phyloP scores from a whole-genome alignment of 345 rosid species.

The Pistacia vera region DNA sequence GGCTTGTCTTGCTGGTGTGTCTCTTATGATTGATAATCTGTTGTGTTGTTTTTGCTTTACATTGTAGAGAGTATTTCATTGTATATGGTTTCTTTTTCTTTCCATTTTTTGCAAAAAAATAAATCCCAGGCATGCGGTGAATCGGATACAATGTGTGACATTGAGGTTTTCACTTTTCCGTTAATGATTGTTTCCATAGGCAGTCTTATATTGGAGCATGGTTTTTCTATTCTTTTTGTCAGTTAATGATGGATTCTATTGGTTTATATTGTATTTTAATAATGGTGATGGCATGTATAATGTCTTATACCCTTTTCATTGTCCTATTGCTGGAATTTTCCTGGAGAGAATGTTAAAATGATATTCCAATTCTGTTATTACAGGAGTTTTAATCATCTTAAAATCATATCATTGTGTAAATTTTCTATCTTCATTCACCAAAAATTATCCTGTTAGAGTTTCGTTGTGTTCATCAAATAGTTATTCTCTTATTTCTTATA shows the following conservation, averaged over 20 bases:
- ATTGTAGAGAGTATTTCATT: not conserved
- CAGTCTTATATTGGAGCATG: not conserved
- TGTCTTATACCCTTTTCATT: not conserved
- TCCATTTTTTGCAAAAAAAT: not conserved
- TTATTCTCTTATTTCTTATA: not conserved
- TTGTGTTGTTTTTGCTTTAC: not conserved
- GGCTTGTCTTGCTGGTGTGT: slow-evolving; percentile 3
- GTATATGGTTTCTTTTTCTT: not conserved
- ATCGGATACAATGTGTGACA: not conserved
- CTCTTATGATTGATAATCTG: not conserved
- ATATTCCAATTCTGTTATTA: not conserved
- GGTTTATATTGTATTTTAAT: not conserved
- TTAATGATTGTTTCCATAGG: slow-evolving; percentile 3
- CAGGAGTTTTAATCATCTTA: not conserved
- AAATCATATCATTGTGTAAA: not conserved
- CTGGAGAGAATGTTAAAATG: not conserved
- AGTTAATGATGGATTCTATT: not conserved
- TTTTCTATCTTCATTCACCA: not conserved
- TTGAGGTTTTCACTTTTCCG: not conserved
- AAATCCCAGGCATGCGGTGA: not conserved
- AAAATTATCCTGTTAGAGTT: not conserved
- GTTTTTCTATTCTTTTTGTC: not conserved
- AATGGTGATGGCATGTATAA: not conserved
- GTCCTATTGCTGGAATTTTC: not conserved
- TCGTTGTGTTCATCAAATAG: not conserved